Evolutionary conservation across 2,329 filamentous ascomycete genomes (phyloP).

Genomic region (Fusarium solani-melongenae): DNA sequence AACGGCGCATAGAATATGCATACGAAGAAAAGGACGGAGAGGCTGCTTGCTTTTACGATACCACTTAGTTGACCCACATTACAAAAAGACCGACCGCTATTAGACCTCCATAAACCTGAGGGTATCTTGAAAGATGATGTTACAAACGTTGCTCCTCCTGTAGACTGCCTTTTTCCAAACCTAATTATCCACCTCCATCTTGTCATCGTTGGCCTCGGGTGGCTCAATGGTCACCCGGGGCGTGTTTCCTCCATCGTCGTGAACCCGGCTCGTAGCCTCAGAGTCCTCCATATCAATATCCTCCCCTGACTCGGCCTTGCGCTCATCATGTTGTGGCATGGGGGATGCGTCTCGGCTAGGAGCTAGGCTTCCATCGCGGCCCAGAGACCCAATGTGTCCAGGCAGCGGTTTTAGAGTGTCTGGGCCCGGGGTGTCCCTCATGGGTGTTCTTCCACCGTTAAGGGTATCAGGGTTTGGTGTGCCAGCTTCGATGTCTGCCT

Average conservation of each 20-base stretch:
- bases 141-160: conserved; percentile 9
- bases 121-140: conserved; percentile 41
- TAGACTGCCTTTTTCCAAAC: neutral
- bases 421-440: conserved; percentile 43
- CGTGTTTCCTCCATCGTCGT: conserved; percentile 56
- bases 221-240: conserved; percentile 63
- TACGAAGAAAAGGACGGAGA: neutral
- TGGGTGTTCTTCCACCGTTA: conserved; percentile 49
- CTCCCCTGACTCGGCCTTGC: conserved; percentile 58
- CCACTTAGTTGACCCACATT: conserved; percentile 23
- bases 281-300: conserved; percentile 70
- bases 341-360: conserved; percentile 45
- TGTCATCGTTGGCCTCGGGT: conserved; percentile 61
- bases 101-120: conserved; percentile 33
- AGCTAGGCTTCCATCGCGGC: conserved; percentile 42
- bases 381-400: conserved; percentile 30
- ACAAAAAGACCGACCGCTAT: conserved; percentile 7
- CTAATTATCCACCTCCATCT: conserved; percentile 72
- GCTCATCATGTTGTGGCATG: conserved; percentile 42
- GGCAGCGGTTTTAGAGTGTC: conserved; percentile 41
- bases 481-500: conserved; percentile 44
- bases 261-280: conserved; percentile 48
- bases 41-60: conserved; percentile 26
- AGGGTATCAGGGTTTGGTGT: conserved; percentile 43
- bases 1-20: conserved; percentile 13